phyloP scores from a whole-genome alignment of 805 yeast species.

The Yamadazyma akitaensis region DNA sequence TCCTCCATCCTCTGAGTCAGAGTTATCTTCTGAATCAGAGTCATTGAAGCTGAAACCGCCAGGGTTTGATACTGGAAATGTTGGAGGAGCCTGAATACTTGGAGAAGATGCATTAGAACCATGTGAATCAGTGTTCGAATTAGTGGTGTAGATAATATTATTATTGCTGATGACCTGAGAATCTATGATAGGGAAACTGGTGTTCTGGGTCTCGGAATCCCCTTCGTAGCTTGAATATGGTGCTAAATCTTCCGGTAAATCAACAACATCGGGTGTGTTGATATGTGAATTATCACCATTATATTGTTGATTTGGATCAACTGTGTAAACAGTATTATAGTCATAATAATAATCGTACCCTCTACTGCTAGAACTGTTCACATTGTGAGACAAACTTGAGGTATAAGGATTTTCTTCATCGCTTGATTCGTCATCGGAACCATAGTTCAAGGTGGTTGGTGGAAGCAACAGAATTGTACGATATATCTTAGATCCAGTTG shows the following conservation, averaged over 20 bases:
- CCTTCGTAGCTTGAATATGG: slow-evolving; percentile 38
- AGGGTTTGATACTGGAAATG: slow-evolving; percentile 3
- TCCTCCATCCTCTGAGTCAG: slow-evolving; percentile 31
- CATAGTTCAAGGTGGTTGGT: slow-evolving; percentile 79
- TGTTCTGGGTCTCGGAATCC: slow-evolving; percentile 26
- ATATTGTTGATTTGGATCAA: slow-evolving; percentile 43
- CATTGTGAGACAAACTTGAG: slow-evolving; percentile 65
- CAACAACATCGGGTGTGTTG: slow-evolving; percentile 37
- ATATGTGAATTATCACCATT: slow-evolving; percentile 17
- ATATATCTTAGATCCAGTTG: slow-evolving; percentile 25
- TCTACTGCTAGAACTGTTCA: slow-evolving; percentile 55
- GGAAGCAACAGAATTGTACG: slow-evolving; percentile 79
- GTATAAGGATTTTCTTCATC: slow-evolving; percentile 54
- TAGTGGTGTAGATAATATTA: slow-evolving; percentile 6
- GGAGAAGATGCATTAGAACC: slow-evolving; percentile 1
- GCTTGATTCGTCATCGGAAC: slow-evolving; percentile 59
- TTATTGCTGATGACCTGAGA: slow-evolving; percentile 9
- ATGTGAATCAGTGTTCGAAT: slow-evolving; percentile 2
- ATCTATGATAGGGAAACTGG: slow-evolving; percentile 27
- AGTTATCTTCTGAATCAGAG: slow-evolving; percentile 17
- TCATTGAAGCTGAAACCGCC: slow-evolving; percentile 6
- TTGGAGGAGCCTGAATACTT: not conserved
- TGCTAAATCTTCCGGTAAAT: slow-evolving; percentile 45
- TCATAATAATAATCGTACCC: slow-evolving; percentile 79
- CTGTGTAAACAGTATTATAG: slow-evolving; percentile 71